Evolutionary conservation across 1,139 yeast genomes (phyloP), one percentile per base, ranked within the genome.

Genomic region (Taphrina pruni): DNA sequence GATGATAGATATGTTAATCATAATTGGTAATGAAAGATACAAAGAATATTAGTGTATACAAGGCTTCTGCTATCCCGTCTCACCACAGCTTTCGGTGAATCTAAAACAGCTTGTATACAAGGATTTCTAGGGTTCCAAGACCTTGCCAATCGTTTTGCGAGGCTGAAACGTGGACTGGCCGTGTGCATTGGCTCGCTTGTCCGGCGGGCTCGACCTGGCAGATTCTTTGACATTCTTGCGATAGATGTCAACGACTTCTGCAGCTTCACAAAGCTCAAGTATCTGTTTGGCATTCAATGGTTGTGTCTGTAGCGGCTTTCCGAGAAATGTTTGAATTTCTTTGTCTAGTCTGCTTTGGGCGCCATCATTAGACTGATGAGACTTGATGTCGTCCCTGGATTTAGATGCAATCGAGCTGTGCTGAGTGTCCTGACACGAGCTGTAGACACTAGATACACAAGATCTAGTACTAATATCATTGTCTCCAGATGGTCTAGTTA

Each of bases 261-360:
- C 43, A 7, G 50, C 46, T 21, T 56, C 60, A 41, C 60, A 56
- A 12, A 56, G 21, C 14, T 38, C 36, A 17, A 41, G 38, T 9
- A 56, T 56, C n/a, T 56, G 50, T 32, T 12, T 9, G 20, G 60
- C 60, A 39, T 56, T 26, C 11, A 56, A 26, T 20, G 50, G 50
- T 32, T 41, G 36, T 5, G 21, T 8, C 20, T 39, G 12, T 12
- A 41, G 20, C 38, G 60, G 46, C n/a, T 38, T n/a, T 6, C 32
- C 32, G 26, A 58, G 52, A 20, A 58, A 58, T 43, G 52, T 26
- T 32, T 58, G 21, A 1, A 58, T 46, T 6, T 58, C 60, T 12
- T 20, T 20, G 17, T 56, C 60, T 11, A 56, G 14, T 41, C 20
- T 41, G 9, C 20, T 20, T 36, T 54, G 17, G 8, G 1, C 4